Conservation (phyloP, 2,329 filamentous ascomycete species). For the Plenodomus biglobosus region DNA sequence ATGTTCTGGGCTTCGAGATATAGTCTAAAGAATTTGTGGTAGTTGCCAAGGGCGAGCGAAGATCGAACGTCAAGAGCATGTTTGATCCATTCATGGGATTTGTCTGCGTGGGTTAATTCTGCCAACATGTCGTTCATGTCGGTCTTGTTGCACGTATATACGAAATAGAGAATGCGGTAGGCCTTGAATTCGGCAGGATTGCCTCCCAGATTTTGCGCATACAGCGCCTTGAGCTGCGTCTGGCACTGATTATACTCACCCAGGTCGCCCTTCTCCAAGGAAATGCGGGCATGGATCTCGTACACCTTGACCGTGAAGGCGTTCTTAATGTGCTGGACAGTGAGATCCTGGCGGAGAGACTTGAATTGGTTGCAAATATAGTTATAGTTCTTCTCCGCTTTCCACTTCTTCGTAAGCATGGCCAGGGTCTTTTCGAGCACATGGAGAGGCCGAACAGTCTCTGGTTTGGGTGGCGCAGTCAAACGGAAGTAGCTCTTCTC, state of each 20-base stretch:
- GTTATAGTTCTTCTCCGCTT: conserved; percentile 86
- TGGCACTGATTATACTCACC: conserved; percentile 99
- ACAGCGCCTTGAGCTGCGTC: conserved; percentile 91
- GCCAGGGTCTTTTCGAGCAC: conserved; percentile 84
- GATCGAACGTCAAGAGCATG: conserved; percentile 92
- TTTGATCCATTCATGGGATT: conserved; percentile 77
- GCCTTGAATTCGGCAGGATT: conserved; percentile 96
- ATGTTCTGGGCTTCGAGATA: conserved; percentile 94
- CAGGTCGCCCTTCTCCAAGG: conserved; percentile 95
- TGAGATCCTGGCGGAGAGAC: conserved; percentile 95
- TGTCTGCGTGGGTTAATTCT: conserved; percentile 98
- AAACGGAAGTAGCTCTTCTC: conserved; percentile 96
- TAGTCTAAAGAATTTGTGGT: conserved; percentile 96
- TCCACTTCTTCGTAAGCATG: conserved; percentile 92
- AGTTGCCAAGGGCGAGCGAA: conserved; percentile 88
- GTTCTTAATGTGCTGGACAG: conserved; percentile 94
- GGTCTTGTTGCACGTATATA: conserved; percentile 97
- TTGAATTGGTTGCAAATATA: conserved; percentile 99
- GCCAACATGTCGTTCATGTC: conserved; percentile 97
- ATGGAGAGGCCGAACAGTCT: conserved; percentile 80
- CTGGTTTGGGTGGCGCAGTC: conserved; percentile 84
- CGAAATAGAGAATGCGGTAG: conserved; percentile 99
- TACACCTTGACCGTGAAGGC: conserved; percentile 96
- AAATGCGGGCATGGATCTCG: conserved; percentile 96
- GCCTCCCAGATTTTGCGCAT: conserved; percentile 82